Base-by-base conservation (phyloP, 2,329 filamentous ascomycete species). In the Fusarium miscanthi region DNA sequence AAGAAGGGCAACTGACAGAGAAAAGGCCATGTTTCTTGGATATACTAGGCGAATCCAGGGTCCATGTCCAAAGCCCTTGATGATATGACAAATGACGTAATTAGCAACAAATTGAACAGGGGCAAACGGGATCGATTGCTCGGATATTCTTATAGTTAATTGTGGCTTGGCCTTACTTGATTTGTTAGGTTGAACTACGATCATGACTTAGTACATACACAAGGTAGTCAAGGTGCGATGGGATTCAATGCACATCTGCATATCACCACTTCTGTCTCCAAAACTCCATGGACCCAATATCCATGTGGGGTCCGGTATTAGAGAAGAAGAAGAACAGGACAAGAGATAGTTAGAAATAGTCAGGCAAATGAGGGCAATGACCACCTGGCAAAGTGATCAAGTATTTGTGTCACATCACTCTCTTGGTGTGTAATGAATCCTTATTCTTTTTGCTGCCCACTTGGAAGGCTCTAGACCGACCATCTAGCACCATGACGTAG, bases 401-500 rank as follows among this genome's bases (percentile, higher is more conserved):
- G n/a, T 49, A 33, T 49, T 49, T 33, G 16, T 49, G 46, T 33
- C 46, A 23, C 21, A 33, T 9, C 17, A 17, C 21, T 31, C 45
- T 48, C 21, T 48, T 31, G 21, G 45, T 49, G 21, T 31, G 17
- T 23, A 23, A 23, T 23, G n/a, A 49, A 49, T 23, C 16, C 30
- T 33, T 25, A 19, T 17, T 35, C 9, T 35, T 35, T 35, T 17
- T 49, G 30, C 8, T 19, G 33, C 30, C 30, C 30, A 23, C 46
- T 31, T 49, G 30, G 49, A 40, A 53, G 38, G 53, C 51, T 56
- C 64, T 69, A 64, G 65, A 72, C 45, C 54, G 65, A 70, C 41
- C 54, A 66, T 51, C 66, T 69, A 48, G 45, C 64, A 38, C 56
- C n/a, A 60, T 73, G 69, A 69, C 54, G 54, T 46, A 60, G 37